A percentile compares a stretch with the other conserved stretches of the same genome.
These are phyloP conservation scores for Emmonsiellopsis sp. DNA, from an alignment of 2,329 filamentous ascomycete genomes.

Conservation along the genomic window DNA sequence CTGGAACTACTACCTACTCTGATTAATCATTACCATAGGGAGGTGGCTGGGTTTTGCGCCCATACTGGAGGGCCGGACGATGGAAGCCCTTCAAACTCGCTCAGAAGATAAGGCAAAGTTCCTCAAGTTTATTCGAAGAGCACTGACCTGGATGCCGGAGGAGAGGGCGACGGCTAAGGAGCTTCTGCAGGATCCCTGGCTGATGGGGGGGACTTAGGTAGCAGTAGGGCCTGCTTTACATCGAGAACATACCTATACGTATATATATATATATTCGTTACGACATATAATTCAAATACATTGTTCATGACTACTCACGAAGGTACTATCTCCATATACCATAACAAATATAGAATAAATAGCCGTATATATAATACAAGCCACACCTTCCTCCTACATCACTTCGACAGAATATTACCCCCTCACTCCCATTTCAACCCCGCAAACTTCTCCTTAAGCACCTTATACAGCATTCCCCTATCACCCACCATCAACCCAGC, in stretches of 20 bases:
- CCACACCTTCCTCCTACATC: background rate
- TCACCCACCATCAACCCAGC: slow-evolving; percentile 18
- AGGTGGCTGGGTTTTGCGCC: slow-evolving; percentile 19
- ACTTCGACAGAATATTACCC: background rate
- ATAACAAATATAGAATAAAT: background rate
- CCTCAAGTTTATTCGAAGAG: slow-evolving; percentile 23
- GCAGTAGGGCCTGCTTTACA: no score
- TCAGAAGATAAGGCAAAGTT: slow-evolving; percentile 19
- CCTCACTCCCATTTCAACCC: slow-evolving; percentile 15
- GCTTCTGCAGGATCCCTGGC: slow-evolving; percentile 27
- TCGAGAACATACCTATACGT: no score
- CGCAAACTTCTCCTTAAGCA: slow-evolving; percentile 21
- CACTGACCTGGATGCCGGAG: slow-evolving; percentile 29
- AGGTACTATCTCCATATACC: background rate
- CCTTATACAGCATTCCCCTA: slow-evolving; percentile 15
- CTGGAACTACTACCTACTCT: background rate
- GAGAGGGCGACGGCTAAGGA: slow-evolving; percentile 26
- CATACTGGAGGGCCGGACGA: slow-evolving; percentile 17
- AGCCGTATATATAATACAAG: background rate
- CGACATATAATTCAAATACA: no score
- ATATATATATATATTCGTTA: no score
- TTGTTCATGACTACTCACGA: no score
- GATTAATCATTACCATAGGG: slow-evolving; percentile 10
- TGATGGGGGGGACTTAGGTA: slow-evolving; percentile 7
- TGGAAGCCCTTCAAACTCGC: slow-evolving; percentile 14